Percentiles rank a stretch among this genome's conserved stretches.
Conservation (phyloP, 306 rosid species). For the Gillenia trifoliata region DNA sequence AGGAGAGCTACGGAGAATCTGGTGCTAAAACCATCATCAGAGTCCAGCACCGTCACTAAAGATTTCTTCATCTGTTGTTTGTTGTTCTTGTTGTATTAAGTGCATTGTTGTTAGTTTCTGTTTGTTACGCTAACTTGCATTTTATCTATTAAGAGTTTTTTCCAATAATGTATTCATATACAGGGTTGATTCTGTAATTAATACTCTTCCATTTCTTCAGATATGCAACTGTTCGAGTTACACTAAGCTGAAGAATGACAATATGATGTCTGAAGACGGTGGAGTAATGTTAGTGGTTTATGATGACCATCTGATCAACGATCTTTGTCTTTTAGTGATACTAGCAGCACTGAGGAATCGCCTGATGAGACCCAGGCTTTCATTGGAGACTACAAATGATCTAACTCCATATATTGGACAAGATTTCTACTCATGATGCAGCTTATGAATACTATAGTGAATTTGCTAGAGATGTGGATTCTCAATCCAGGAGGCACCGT, state of each 20-base stretch:
- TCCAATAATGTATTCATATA: not conserved
- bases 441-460: conserved; percentile 87
- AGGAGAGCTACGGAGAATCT: too few relatives aligned
- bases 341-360: conserved; percentile 90
- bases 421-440: conserved; percentile 79
- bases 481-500: conserved; percentile 88
- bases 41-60: too few relatives aligned
- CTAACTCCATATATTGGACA: conserved; percentile 79
- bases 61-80: not conserved
- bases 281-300: conserved; percentile 52
- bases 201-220: not conserved
- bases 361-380: conserved; percentile 66
- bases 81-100: not conserved
- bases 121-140: not conserved
- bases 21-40: too few relatives aligned
- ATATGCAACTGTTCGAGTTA: not conserved
- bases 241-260: not conserved
- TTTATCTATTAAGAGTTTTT: not conserved
- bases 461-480: conserved; percentile 81
- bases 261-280: conserved; percentile 23
- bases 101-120: not conserved
- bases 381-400: conserved; percentile 56
- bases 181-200: not conserved
- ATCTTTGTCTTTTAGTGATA: conserved; percentile 67
- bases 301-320: conserved; percentile 84